Percentiles rank a stretch among this genome's conserved stretches.
Conservation (phyloP, 1,139 yeast genomes). For the Suhomyces bolitotheri region DNA sequence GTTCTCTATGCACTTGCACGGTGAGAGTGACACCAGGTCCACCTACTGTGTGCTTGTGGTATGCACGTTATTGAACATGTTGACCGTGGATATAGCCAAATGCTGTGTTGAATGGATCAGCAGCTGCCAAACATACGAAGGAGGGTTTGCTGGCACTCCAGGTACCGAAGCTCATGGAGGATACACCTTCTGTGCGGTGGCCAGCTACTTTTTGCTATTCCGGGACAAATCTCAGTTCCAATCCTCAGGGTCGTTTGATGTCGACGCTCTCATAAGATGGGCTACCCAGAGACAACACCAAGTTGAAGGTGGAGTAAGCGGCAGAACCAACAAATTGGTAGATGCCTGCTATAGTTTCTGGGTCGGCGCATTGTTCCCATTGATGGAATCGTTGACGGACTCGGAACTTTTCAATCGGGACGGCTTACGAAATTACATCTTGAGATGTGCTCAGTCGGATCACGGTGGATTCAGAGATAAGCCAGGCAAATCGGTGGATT, state of each 20-base stretch:
- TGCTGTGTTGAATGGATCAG: constrained; percentile 63
- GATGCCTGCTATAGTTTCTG: constrained; percentile 97
- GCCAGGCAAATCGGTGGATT: constrained; percentile 80
- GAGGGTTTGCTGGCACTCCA: constrained; percentile 88
- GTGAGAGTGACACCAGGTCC: constrained; percentile 87
- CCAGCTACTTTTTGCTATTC: constrained; percentile 57
- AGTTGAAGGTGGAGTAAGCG: constrained; percentile 83
- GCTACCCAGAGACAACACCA: constrained; percentile 63
- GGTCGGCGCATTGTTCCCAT: constrained; percentile 80
- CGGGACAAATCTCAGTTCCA: constrained; percentile 26
- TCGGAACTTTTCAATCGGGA: constrained; percentile 48
- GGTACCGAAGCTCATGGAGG: constrained; percentile 96
- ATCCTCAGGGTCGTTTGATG: constrained; percentile 28
- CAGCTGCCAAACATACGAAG: constrained; percentile 86
- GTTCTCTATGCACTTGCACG: constrained; percentile 69
- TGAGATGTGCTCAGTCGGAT: constrained; percentile 70
- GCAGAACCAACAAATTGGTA: constrained; percentile 88
- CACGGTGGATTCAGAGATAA: constrained; percentile 84
- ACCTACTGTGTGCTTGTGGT: constrained; percentile 83
- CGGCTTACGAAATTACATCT: constrained; percentile 63
- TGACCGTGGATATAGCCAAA: constrained; percentile 60
- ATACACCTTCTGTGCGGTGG: constrained; percentile 86
- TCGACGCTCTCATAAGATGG: constrained; percentile 61
- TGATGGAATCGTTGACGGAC: constrained; percentile 55
- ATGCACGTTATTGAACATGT: constrained; percentile 63